Base-by-base conservation (phyloP, 164 flowering plant species). In the Euptelea pleiosperma region DNA sequence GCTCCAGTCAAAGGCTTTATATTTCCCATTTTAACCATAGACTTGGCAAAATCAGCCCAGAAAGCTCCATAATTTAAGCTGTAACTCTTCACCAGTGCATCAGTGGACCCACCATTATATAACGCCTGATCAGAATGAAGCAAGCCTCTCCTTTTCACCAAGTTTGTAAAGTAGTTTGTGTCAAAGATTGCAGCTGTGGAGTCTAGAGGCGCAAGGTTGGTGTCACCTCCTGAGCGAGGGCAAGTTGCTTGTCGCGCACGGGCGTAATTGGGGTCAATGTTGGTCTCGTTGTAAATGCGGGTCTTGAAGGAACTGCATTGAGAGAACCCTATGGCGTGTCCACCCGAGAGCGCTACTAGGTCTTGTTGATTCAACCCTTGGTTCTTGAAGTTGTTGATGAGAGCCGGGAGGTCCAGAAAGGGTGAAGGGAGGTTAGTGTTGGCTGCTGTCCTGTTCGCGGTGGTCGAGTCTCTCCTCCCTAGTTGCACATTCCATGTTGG, bases 311-410 rank as follows among this genome's bases (percentile, higher is more conserved):
- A 52, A 19, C 48, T 46, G 64, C 76, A 73, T 22, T 64, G 36
- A 1, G 73, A 73, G 57, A 47, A 63, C 4, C 73, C 76, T 10
- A 73, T 68, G 14, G 70, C 57, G 49, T 73, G 76, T 14, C 0
- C 26, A 60, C 73, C 73, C 34, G 79, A 75, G 31, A 75, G 60
- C 14, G 73, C 71, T 3, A 74, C 77, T 75, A 77, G n/a, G n/a
- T n/a, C n/a, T n/a, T n/a, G n/a, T n/a, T n/a, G n/a, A n/a, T n/a
- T n/a, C n/a, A n/a, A n/a, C n/a, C n/a, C n/a, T n/a, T n/a, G n/a
- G n/a, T n/a, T n/a, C n/a, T n/a, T n/a, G n/a, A n/a, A n/a, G n/a
- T n/a, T n/a, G n/a, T n/a, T n/a, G n/a, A n/a, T n/a, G n/a, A n/a
- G n/a, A n/a, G n/a, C n/a, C n/a, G n/a, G n/a, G n/a, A n/a, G n/a